Evolutionary conservation across 2,329 filamentous ascomycete genomes (phyloP), one percentile per base, ranked within the genome.

Genomic region (Fusarium chuoi): DNA sequence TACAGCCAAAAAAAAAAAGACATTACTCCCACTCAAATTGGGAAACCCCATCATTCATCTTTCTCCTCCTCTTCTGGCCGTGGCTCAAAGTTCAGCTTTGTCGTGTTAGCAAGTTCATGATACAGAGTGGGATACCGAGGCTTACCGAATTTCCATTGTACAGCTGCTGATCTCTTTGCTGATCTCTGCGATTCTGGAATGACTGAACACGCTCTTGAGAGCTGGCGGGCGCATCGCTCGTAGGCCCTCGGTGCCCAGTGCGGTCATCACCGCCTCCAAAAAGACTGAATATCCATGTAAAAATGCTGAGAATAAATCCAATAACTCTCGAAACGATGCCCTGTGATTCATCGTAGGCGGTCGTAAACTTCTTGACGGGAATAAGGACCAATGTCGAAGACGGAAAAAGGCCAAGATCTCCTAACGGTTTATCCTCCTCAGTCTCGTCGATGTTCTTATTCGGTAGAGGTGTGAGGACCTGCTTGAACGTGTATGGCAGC

Each of bases 81-180:
- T n/a, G 91, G 89, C 79, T 93, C 89, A 73, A 93, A 93, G 74
- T 93, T 93, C 62, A 92, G 81, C 90, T 93, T 72, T 58, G 49
- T 20, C 6, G 60, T 58, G 74, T 83, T 74, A 85, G 83, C 46
- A 54, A 15, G 20, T 14, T n/a, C 14, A 28, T 44, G 60, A 60
- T 17, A 18, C 14, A 22, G 35, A 24, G 20, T 46, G 28, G 39
- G 39, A 22, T 42, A 17, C 30, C 9, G 49, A 18, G n/a, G 84
- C 89, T 82, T 85, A 95, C 93, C 80, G 94, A 94, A 79, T 98
- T 98, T 3, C 95, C 95, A 78, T 98, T 98, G 80, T 98, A 98
- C 52, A 97, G 89, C 78, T 97, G 92, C 49, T 90, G 88, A 71
- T 91, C 87, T 62, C 88, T 83, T 60, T 86, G 85, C 44, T 87